Percentiles rank a stretch among this genome's conserved stretches.
Evolutionary conservation across 306 rosid species (phyloP).

Genomic region (Luffa acutangula): DNA sequence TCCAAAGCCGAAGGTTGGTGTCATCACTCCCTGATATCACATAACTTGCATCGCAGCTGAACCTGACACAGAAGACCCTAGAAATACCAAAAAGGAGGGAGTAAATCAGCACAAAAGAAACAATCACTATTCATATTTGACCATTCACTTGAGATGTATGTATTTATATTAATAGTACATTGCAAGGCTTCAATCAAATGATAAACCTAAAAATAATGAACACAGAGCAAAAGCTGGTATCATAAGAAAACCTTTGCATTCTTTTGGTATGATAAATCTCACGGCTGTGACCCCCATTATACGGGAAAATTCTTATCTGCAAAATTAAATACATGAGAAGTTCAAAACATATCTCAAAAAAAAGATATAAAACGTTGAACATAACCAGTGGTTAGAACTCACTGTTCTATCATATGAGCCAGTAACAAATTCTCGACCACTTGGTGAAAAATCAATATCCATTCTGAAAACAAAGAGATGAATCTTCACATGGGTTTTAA

Average conservation of each 20-base stretch:
- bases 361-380: neutral
- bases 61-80: slow-evolving; percentile 92
- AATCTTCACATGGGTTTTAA: neutral
- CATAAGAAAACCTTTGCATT: slow-evolving; percentile 72
- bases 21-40: slow-evolving; percentile 95
- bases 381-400: slow-evolving; percentile 25
- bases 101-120: neutral
- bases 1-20: slow-evolving; percentile 93
- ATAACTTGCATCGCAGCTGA: slow-evolving; percentile 86
- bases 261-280: slow-evolving; percentile 90
- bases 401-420: slow-evolving; percentile 98
- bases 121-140: neutral
- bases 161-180: neutral
- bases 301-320: slow-evolving; percentile 75
- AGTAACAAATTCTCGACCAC: slow-evolving; percentile 96
- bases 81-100: slow-evolving; percentile 6
- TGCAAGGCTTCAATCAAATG: neutral
- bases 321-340: slow-evolving; percentile 2
- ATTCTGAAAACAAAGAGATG: slow-evolving; percentile 31
- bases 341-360: neutral
- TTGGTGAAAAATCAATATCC: slow-evolving; percentile 95
- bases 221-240: neutral
- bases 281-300: slow-evolving; percentile 86
- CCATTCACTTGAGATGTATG: neutral
- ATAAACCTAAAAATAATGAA: neutral